phyloP scores from a whole-genome alignment of 495 filamentous ascomycete genomes.

The Trichoderma erinaceum region DNA sequence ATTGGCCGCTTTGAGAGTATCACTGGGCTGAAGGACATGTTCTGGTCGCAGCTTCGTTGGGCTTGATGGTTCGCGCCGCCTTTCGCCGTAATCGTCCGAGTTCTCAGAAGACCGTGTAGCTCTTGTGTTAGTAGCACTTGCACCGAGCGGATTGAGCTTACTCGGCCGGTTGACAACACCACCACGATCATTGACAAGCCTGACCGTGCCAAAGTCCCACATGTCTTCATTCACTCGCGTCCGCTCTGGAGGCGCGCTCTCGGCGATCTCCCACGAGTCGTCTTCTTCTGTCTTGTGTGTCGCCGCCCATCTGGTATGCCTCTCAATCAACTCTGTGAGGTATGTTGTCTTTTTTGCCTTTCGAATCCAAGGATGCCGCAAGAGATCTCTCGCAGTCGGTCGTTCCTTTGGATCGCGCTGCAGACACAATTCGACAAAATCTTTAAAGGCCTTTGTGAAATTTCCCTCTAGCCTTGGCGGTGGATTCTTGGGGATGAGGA shows the following conservation, averaged over 20 bases:
- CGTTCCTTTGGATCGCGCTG: slow-evolving; percentile 82
- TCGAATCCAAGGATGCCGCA: slow-evolving; percentile 85
- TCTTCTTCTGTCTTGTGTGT: slow-evolving; percentile 62
- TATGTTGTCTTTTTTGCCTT: slow-evolving; percentile 85
- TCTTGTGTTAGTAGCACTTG: slow-evolving; percentile 63
- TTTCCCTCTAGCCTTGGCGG: slow-evolving; percentile 77
- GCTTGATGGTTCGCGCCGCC: slow-evolving; percentile 28
- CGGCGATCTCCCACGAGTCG: slow-evolving; percentile 42
- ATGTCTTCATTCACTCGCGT: slow-evolving; percentile 65
- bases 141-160: slow-evolving; percentile 63
- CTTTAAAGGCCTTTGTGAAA: slow-evolving; percentile 87
- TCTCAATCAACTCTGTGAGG: slow-evolving; percentile 87
- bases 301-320: slow-evolving; percentile 78
- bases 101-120: slow-evolving; percentile 40
- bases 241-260: slow-evolving; percentile 20
- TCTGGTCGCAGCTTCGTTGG: slow-evolving; percentile 37
- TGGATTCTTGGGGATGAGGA: slow-evolving; percentile 92
- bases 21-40: slow-evolving; percentile 26
- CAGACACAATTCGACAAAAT: slow-evolving; percentile 84
- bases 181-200: slow-evolving; percentile 57
- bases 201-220: slow-evolving; percentile 94
- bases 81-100: slow-evolving; percentile 45
- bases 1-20: slow-evolving; percentile 37
- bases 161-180: slow-evolving; percentile 40
- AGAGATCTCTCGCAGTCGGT: slow-evolving; percentile 77